phyloP scores from a whole-genome alignment of 2,329 filamentous ascomycete genomes.

The Pseudofabraea citricarpa region DNA sequence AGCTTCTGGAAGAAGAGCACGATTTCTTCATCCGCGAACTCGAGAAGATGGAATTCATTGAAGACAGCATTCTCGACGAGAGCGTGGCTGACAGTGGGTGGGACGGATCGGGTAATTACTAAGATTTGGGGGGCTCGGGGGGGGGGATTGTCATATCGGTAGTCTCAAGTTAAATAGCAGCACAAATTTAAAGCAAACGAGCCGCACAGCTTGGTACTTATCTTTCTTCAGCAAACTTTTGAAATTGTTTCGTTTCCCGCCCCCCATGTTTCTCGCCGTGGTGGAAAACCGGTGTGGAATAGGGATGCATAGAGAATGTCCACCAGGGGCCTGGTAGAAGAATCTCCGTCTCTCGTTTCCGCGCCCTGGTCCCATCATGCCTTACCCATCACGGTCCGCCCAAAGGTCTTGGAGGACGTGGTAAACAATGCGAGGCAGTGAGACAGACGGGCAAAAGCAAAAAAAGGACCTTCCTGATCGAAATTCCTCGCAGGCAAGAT shows the following conservation, averaged over 20 bases:
- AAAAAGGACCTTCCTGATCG: too few species aligned
- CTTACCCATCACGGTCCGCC: too few species aligned
- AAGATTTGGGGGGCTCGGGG: background rate
- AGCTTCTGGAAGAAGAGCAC: conserved; percentile 64
- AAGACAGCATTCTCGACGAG: conserved; percentile 23
- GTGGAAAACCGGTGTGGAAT: too few species aligned
- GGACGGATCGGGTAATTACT: conserved; percentile 17
- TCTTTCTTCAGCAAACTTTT: background rate
- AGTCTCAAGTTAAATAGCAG: background rate
- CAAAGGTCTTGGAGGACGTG: too few species aligned
- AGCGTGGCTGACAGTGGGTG: conserved; percentile 22
- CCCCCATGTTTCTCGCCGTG: too few species aligned
- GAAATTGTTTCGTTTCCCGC: background rate
- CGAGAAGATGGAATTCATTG: conserved; percentile 57
- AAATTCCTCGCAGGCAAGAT: too few species aligned
- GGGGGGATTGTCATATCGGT: background rate
- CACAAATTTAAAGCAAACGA: background rate
- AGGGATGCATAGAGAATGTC: too few species aligned
- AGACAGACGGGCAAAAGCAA: background rate
- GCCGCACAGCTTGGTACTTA: background rate
- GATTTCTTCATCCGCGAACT: conserved; percentile 78
- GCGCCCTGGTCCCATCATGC: too few species aligned
- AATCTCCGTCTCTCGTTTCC: too few species aligned
- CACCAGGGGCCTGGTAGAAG: too few species aligned
- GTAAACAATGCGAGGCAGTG: too few species aligned